Evolutionary conservation across 164 flowering plant species (phyloP).

Genomic region (Macadamia tetraphylla): DNA sequence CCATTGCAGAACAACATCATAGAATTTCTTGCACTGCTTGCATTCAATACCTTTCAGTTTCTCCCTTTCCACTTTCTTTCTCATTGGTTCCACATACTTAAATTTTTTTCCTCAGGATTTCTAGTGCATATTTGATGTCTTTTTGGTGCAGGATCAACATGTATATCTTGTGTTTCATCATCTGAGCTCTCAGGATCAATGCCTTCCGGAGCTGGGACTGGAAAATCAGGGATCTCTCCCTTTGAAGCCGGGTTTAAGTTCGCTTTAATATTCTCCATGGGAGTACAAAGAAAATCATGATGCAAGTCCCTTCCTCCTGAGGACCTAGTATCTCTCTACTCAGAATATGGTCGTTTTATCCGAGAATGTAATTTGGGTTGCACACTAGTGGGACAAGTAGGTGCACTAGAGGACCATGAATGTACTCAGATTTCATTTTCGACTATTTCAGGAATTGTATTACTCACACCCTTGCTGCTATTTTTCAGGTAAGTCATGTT

Average conservation of each 20-base stretch:
- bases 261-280: slow-evolving; percentile 56
- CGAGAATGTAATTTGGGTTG: slow-evolving; percentile 40
- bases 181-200: slow-evolving; percentile 41
- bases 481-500: too few species aligned
- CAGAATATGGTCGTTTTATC: slow-evolving; percentile 44
- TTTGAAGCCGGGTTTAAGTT: slow-evolving; percentile 39
- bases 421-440: too few species aligned
- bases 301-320: slow-evolving; percentile 69
- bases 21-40: slow-evolving; percentile 93
- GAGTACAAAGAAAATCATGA: slow-evolving; percentile 93
- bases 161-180: slow-evolving; percentile 72
- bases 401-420: slow-evolving; percentile 20
- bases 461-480: too few species aligned
- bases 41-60: slow-evolving; percentile 80
- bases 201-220: slow-evolving; percentile 26
- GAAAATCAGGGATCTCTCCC: slow-evolving; percentile 30
- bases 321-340: slow-evolving; percentile 79
- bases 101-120: slow-evolving; percentile 32
- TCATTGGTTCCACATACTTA: slow-evolving; percentile 75
- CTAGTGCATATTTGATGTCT: slow-evolving; percentile 30
- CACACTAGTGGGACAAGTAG: slow-evolving; percentile 17
- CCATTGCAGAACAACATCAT: slow-evolving; percentile 75
- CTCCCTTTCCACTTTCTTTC: slow-evolving; percentile 84
- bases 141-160: slow-evolving; percentile 23
- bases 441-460: too few species aligned